Percentiles rank a stretch among this genome's conserved stretches.
phyloP scores from a whole-genome alignment of 2,329 filamentous ascomycete genomes.

The Penicillium digitatum region DNA sequence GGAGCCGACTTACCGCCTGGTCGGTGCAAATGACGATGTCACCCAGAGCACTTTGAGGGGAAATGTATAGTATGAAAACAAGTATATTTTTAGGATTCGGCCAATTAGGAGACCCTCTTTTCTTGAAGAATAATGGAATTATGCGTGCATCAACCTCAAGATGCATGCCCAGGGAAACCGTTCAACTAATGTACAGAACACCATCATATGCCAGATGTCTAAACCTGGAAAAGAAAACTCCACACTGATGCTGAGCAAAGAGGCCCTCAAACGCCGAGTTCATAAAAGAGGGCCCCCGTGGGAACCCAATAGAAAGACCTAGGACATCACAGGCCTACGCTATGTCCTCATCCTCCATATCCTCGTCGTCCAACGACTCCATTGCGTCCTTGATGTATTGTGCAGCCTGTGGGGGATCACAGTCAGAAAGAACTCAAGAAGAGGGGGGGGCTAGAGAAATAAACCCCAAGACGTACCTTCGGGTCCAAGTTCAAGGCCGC shows the following conservation, averaged over 20 bases:
- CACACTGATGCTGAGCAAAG: conserved; percentile 24
- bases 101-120: not conserved
- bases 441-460: conserved; percentile 1
- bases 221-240: conserved; percentile 22
- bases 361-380: conserved; percentile 73
- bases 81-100: not conserved
- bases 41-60: conserved; percentile 5
- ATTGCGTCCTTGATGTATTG: conserved; percentile 95
- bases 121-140: conserved; percentile 13
- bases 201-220: conserved; percentile 27
- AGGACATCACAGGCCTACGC: conserved; percentile 32
- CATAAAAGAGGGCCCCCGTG: conserved; percentile 12
- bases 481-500: conserved; percentile 93
- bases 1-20: conserved; percentile 27
- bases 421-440: conserved; percentile 7
- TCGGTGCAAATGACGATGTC: conserved; percentile 21
- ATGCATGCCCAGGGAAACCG: conserved; percentile 8
- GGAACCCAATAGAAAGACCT: conserved; percentile 16
- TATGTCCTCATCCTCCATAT: conserved; percentile 58
- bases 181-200: conserved; percentile 40
- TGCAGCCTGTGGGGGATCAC: conserved; percentile 60
- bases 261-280: conserved; percentile 20
- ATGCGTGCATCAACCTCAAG: conserved; percentile 13
- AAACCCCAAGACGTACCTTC: conserved; percentile 61
- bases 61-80: not conserved